These are phyloP conservation scores for Gossypium rotundifolium DNA, from an alignment of 345 rosid genomes.

Conservation along the genomic window DNA sequence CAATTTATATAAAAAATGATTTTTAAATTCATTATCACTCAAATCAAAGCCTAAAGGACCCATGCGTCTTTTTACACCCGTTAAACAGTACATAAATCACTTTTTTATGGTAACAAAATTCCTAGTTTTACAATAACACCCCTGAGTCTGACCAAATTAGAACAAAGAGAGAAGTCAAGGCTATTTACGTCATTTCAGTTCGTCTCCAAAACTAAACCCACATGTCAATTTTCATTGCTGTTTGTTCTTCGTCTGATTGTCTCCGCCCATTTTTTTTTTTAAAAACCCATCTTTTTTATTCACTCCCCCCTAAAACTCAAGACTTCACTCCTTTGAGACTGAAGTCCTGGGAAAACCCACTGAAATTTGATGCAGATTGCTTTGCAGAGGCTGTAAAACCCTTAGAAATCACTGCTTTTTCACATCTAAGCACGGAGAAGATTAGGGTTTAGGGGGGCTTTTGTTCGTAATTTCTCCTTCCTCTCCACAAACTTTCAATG, in stretches of 20 bases:
- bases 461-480: background rate
- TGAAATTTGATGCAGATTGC: background rate
- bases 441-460: background rate
- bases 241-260: background rate
- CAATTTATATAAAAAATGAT: too few relatives aligned
- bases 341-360: background rate
- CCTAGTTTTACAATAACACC: background rate
- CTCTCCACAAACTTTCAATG: background rate
- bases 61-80: background rate
- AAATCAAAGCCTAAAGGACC: background rate
- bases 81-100: background rate
- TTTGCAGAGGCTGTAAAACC: background rate
- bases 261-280: too few relatives aligned
- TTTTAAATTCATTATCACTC: too few relatives aligned
- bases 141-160: background rate
- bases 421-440: background rate
- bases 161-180: background rate
- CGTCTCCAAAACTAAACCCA: background rate
- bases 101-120: background rate
- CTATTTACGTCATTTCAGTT: background rate
- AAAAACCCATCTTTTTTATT: background rate
- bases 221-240: background rate
- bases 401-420: background rate
- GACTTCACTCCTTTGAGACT: background rate
- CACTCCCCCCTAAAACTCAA: background rate